These are phyloP conservation scores for Annona squamosa DNA, from an alignment of 164 flowering plant genomes.

Conservation along the genomic window DNA sequence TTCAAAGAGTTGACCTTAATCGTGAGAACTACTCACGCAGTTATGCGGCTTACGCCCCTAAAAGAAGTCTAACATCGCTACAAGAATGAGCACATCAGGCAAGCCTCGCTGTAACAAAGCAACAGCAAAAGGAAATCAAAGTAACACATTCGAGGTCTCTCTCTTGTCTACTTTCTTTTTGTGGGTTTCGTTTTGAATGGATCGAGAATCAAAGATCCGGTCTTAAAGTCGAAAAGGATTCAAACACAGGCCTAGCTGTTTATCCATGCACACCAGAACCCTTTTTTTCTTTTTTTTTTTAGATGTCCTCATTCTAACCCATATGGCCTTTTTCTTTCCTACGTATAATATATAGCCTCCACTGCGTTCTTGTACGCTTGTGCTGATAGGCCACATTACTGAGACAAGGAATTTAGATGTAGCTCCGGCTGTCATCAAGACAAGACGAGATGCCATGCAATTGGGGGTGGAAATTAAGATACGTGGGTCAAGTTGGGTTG, in stretches of 20 bases:
- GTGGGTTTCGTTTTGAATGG: not conserved
- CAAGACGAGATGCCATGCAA: too few relatives aligned
- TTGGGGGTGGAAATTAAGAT: too few relatives aligned
- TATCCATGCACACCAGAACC: not conserved
- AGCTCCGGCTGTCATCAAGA: too few relatives aligned
- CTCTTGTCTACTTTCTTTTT: not conserved
- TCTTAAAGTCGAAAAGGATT: not conserved
- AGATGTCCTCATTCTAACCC: not conserved
- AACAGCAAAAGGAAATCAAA: constrained; percentile 1
- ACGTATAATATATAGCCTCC: not conserved
- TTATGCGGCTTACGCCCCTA: too few relatives aligned
- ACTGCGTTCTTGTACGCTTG: not conserved
- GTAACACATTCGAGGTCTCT: not conserved
- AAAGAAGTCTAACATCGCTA: too few relatives aligned
- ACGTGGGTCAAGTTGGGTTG: too few relatives aligned
- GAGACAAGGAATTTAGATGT: not conserved
- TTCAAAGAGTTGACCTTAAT: too few relatives aligned
- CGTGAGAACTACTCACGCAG: too few relatives aligned
- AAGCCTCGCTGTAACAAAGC: too few relatives aligned
- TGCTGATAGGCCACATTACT: not conserved
- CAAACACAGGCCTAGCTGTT: not conserved
- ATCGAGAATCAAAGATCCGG: not conserved
- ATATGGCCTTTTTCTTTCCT: not conserved
- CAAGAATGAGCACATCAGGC: too few relatives aligned
- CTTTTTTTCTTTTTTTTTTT: too few relatives aligned